Conservation (phyloP, 2,329 filamentous ascomycete genomes). For the Zymoseptoria ardabiliae region DNA sequence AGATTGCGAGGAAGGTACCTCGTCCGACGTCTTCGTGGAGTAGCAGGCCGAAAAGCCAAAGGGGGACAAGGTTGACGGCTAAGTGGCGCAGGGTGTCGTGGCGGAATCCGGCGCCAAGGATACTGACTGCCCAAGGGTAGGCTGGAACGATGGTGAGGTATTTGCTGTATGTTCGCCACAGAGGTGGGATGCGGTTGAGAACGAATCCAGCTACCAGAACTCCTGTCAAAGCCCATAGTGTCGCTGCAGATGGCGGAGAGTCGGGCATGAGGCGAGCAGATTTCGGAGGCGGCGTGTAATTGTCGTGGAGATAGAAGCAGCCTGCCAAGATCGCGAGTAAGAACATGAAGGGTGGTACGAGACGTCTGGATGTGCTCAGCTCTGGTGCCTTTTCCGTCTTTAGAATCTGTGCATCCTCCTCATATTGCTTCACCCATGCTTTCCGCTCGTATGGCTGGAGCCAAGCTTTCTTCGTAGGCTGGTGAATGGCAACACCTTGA, state of each 20-base stretch:
- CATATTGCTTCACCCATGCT: slow-evolving; percentile 32
- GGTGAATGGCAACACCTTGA: slow-evolving; percentile 17
- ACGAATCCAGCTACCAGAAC: slow-evolving; percentile 51
- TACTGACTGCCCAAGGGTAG: slow-evolving; percentile 54
- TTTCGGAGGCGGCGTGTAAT: slow-evolving; percentile 43
- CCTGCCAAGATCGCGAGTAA: slow-evolving; percentile 32
- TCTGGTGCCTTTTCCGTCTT: slow-evolving; percentile 27
- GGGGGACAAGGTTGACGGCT: slow-evolving; percentile 54
- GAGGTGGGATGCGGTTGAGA: slow-evolving; percentile 56
- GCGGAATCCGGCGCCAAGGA: slow-evolving; percentile 61
- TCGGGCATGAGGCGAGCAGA: slow-evolving; percentile 53
- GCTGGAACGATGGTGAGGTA: slow-evolving; percentile 60
- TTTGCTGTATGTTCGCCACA: slow-evolving; percentile 60
- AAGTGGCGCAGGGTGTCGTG: slow-evolving; percentile 59
- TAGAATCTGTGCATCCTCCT: slow-evolving; percentile 29
- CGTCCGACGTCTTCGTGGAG: slow-evolving; percentile 65
- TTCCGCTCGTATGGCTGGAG: slow-evolving; percentile 26
- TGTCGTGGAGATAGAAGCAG: slow-evolving; percentile 40
- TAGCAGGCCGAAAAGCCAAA: slow-evolving; percentile 59
- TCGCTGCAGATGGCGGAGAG: slow-evolving; percentile 55
- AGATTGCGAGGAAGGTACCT: slow-evolving; percentile 61
- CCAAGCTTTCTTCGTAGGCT: slow-evolving; percentile 19
- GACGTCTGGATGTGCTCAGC: slow-evolving; percentile 32
- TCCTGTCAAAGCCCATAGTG: slow-evolving; percentile 55
- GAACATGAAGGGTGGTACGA: slow-evolving; percentile 40